phyloP scores from a whole-genome alignment of 768 basidiomycete species.

The Vararia minispora region DNA sequence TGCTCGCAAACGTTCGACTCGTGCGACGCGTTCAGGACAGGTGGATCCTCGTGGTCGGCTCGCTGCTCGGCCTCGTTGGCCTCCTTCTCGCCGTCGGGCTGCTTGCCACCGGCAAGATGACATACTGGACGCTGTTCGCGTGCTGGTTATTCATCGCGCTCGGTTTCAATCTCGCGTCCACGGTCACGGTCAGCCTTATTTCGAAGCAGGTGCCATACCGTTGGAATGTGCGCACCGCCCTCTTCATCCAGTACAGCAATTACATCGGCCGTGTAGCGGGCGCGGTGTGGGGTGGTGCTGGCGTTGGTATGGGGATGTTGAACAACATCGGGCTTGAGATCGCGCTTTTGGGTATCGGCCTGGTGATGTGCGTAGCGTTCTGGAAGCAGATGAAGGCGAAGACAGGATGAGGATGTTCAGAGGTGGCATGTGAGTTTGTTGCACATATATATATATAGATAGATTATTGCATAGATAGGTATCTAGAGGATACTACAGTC shows the following conservation, averaged over 20 bases:
- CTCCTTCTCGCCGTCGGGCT: slow-evolving; percentile 41
- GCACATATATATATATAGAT: too few relatives aligned
- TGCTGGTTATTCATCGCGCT: slow-evolving; percentile 52
- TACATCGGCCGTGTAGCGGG: slow-evolving; percentile 55
- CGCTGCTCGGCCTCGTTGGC: slow-evolving; percentile 37
- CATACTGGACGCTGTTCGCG: slow-evolving; percentile 35
- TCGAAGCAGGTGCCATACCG: slow-evolving; percentile 56
- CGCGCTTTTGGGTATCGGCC: slow-evolving; percentile 47
- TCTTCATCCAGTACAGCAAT: slow-evolving; percentile 61
- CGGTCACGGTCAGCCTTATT: slow-evolving; percentile 52
- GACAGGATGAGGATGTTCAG: too few relatives aligned
- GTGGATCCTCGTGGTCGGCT: slow-evolving; percentile 41
- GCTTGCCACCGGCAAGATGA: slow-evolving; percentile 27
- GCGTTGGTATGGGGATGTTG: slow-evolving; percentile 46
- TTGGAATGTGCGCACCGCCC: slow-evolving; percentile 46
- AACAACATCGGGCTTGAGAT: slow-evolving; percentile 51
- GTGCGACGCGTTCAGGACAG: slow-evolving; percentile 52
- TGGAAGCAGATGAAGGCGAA: slow-evolving; percentile 61
- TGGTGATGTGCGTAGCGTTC: slow-evolving; percentile 37
- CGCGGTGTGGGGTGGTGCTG: slow-evolving; percentile 58
- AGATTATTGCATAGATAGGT: too few relatives aligned
- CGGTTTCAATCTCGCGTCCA: slow-evolving; percentile 65
- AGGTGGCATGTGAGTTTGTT: too few relatives aligned
- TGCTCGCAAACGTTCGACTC: slow-evolving; percentile 46
- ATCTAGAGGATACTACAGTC: too few relatives aligned